These are phyloP conservation scores for Zygnema cylindricum DNA, from an alignment of 139 green algal species.

Conservation along the genomic window DNA sequence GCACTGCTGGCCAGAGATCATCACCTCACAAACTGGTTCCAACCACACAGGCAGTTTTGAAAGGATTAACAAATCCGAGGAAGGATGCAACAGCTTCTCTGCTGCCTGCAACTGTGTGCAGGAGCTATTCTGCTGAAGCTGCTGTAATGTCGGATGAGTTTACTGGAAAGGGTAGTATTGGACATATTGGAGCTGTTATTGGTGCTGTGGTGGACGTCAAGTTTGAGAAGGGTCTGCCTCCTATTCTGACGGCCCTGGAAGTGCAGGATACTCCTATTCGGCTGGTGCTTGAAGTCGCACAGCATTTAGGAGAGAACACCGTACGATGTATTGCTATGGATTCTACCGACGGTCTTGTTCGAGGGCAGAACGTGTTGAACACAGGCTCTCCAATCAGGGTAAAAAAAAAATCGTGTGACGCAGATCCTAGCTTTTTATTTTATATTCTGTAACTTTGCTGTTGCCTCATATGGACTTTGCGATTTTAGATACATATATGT, in stretches of 20 bases:
- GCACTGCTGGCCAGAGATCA: neutral
- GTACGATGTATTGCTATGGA: conserved; percentile 99
- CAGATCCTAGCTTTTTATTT: too few relatives aligned
- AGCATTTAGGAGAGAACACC: conserved; percentile 97
- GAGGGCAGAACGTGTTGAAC: conserved; percentile 90
- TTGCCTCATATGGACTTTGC: too few relatives aligned
- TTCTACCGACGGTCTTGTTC: conserved; percentile 91
- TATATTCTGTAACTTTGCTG: too few relatives aligned
- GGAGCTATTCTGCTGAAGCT: conserved; percentile 36
- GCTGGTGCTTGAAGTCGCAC: conserved; percentile 96
- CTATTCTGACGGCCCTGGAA: conserved; percentile 87
- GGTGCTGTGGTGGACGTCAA: conserved; percentile 97
- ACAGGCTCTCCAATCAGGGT: conserved; percentile 94
- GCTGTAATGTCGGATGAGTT: conserved; percentile 40
- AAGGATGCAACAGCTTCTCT: neutral
- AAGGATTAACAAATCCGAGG: neutral
- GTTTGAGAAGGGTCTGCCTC: conserved; percentile 92
- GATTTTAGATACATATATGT: too few relatives aligned
- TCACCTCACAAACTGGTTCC: neutral
- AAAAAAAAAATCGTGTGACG: too few relatives aligned
- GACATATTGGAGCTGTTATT: conserved; percentile 82
- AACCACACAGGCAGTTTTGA: neutral
- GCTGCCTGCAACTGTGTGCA: neutral
- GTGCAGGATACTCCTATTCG: conserved; percentile 73
- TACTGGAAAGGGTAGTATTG: conserved; percentile 45